Percentiles rank a stretch among this genome's conserved stretches.
These are phyloP conservation scores for Ascodesmis nigricans DNA, from an alignment of 495 filamentous ascomycete genomes.

Conservation along the genomic window DNA sequence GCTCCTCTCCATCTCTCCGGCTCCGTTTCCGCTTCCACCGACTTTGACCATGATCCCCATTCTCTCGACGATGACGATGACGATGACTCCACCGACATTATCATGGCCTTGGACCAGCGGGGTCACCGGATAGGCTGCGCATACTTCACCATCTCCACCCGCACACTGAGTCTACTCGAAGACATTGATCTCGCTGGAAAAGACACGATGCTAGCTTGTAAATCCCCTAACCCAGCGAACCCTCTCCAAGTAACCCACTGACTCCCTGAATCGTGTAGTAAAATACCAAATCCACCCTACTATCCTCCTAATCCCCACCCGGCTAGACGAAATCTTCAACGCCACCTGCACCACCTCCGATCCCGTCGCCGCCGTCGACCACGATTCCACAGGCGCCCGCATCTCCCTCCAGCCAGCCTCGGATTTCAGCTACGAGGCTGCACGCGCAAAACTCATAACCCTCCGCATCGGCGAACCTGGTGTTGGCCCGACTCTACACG, in stretches of 20 bases:
- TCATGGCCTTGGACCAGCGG: constrained; percentile 65
- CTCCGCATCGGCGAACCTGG: constrained; percentile 31
- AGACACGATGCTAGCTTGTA: no score
- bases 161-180: constrained; percentile 56
- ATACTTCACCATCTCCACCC: constrained; percentile 57
- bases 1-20: no score
- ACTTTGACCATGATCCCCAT: no score
- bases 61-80: constrained; percentile 27
- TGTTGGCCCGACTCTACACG: constrained; percentile 31
- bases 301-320: constrained; percentile 47
- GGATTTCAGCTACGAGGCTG: constrained; percentile 57
- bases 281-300: constrained; percentile 62
- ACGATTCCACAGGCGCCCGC: constrained; percentile 11
- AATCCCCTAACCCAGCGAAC: no score
- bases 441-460: constrained; percentile 42
- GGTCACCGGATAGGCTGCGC: constrained; percentile 62
- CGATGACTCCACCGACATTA: constrained; percentile 49
- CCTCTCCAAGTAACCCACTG: constrained; percentile 15
- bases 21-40: no score
- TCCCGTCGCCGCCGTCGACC: no score
- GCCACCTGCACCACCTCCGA: no score
- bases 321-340: constrained; percentile 40
- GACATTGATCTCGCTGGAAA: constrained; percentile 58
- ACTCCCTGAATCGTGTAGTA: no score
- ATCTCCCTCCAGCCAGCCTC: constrained; percentile 33